These are phyloP conservation scores for Paspalum vaginatum DNA, from an alignment of 176 grass and related monocot genomes.

Conservation along the genomic window DNA sequence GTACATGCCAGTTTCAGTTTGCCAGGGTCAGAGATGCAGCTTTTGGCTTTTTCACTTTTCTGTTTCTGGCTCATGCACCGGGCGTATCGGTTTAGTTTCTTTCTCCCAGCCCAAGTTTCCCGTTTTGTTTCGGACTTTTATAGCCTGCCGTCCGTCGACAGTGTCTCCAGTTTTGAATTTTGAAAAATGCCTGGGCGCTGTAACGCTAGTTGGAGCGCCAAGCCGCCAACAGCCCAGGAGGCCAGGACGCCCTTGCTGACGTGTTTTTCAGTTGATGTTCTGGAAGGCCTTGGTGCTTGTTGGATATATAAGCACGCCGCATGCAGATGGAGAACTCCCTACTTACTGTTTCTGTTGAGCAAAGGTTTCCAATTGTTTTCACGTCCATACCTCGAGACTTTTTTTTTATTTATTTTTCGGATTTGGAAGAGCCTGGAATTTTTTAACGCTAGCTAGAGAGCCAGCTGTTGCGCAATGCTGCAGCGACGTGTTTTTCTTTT, in stretches of 20 bases:
- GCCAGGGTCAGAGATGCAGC: conserved; percentile 3
- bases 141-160: background rate
- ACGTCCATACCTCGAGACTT: background rate
- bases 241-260: background rate
- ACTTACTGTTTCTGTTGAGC: background rate
- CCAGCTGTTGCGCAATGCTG: background rate
- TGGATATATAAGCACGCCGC: background rate
- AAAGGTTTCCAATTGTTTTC: conserved; percentile 17
- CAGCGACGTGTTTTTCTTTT: background rate
- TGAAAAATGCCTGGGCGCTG: conserved; percentile 22
- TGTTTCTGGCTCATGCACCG: background rate
- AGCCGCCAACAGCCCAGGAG: background rate
- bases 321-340: too few relatives aligned
- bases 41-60: conserved; percentile 29
- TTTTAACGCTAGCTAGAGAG: background rate
- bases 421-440: background rate
- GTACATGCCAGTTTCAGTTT: conserved; percentile 4
- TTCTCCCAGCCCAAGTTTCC: conserved; percentile 30
- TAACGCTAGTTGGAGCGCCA: background rate
- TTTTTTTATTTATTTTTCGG: conserved; percentile 7
- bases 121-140: background rate
- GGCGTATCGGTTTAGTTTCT: conserved; percentile 11
- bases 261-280: background rate
- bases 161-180: conserved; percentile 9
- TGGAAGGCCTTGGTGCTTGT: background rate